Conservation (phyloP, 495 filamentous ascomycete genomes). For the Penicillium cataractarum region DNA sequence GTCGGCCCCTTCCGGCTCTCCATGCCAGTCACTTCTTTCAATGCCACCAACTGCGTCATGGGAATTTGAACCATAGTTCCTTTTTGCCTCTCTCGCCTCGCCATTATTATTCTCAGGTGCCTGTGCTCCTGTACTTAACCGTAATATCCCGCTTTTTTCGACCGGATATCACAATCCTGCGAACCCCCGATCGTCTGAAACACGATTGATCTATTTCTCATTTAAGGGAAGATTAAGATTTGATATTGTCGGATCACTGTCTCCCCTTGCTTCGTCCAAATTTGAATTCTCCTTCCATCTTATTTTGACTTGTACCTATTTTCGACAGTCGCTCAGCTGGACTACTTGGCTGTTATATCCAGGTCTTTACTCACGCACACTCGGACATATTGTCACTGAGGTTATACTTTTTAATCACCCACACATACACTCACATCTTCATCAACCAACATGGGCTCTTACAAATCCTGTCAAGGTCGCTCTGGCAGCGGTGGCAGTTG, state of each 20-base stretch:
- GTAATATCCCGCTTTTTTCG: neutral
- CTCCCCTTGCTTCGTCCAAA: constrained; percentile 2
- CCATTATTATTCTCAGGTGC: neutral
- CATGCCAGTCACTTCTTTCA: constrained; percentile 13
- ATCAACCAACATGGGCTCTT: constrained; percentile 37
- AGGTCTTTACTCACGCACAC: neutral
- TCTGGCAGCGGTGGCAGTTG: constrained; percentile 49
- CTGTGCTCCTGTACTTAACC: neutral
- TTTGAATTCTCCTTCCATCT: constrained; percentile 1
- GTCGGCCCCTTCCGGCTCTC: constrained; percentile 4
- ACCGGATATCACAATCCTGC: neutral
- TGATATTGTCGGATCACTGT: neutral
- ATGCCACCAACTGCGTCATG: constrained; percentile 23
- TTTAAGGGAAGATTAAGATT: neutral
- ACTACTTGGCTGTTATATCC: neutral
- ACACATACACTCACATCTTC: neutral
- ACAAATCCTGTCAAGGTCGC: constrained; percentile 36
- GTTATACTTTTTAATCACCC: neutral
- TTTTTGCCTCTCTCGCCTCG: neutral
- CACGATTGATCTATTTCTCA: neutral
- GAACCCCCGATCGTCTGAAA: constrained; percentile 12
- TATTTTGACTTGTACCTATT: constrained; percentile 5
- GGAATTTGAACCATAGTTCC: constrained; percentile 21
- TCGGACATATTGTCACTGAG: neutral
- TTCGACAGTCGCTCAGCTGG: neutral